Conservation (phyloP, 345 rosid genomes). For the Dimocarpus longan region DNA sequence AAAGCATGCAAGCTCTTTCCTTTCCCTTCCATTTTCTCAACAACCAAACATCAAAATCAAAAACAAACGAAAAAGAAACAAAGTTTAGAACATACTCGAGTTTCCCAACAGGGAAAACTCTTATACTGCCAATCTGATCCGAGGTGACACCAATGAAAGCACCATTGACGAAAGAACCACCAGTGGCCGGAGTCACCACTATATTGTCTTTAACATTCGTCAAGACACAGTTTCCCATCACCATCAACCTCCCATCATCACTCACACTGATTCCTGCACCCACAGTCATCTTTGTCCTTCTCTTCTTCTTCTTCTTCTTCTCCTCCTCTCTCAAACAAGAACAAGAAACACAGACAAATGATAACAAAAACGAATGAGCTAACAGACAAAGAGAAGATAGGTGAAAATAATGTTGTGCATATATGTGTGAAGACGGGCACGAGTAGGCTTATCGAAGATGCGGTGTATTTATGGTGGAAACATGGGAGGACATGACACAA, state of each 20-base stretch:
- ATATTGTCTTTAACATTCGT: constrained; percentile 47
- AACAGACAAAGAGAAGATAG: too few relatives aligned
- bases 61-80: background rate
- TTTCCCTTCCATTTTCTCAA: background rate
- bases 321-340: constrained; percentile 1
- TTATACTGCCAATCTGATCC: constrained; percentile 51
- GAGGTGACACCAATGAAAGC: constrained; percentile 62
- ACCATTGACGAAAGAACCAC: constrained; percentile 43
- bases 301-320: background rate
- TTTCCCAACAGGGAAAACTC: constrained; percentile 62
- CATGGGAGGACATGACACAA: too few relatives aligned
- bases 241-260: constrained; percentile 53
- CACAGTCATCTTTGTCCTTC: constrained; percentile 42
- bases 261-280: constrained; percentile 56
- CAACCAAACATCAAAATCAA: background rate
- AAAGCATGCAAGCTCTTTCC: too few relatives aligned
- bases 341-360: background rate
- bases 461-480: constrained; percentile 11
- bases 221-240: constrained; percentile 45
- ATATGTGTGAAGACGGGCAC: background rate
- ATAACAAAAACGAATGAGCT: background rate
- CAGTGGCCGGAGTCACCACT: constrained; percentile 41
- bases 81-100: constrained; percentile 43
- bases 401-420: background rate
- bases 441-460: background rate